phyloP scores from a whole-genome alignment of 192 early-diverging fungal species.

The Hyaloraphidium curvatum region DNA sequence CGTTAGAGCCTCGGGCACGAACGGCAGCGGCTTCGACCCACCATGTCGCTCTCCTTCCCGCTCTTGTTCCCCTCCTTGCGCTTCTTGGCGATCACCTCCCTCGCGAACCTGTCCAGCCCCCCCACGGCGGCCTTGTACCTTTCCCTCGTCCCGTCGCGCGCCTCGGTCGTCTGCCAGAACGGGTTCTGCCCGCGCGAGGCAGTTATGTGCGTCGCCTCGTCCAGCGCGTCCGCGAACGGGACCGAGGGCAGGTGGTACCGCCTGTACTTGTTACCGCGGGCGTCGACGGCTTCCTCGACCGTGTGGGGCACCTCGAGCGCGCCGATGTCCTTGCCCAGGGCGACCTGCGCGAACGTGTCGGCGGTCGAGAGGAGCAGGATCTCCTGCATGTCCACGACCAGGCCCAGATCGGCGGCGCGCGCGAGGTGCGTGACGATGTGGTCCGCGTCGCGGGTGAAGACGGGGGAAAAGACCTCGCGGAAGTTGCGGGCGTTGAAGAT shows the following conservation, averaged over 20 bases:
- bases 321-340: background rate
- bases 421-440: background rate
- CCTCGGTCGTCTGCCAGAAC: background rate
- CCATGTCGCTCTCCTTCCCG: no score
- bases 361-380: background rate
- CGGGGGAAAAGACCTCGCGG: slow-evolving; percentile 1
- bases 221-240: background rate
- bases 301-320: background rate
- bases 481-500: slow-evolving; percentile 21
- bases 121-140: background rate
- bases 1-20: no score
- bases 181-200: no score
- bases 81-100: background rate
- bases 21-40: no score
- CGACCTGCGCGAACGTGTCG: background rate
- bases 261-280: no score
- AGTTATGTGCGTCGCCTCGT: no score
- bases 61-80: no score
- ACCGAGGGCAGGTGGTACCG: background rate
- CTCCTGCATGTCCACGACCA: background rate
- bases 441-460: background rate
- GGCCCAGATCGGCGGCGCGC: background rate
- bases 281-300: background rate
- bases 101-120: background rate
- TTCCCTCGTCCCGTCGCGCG: background rate